phyloP scores from a whole-genome alignment of 1,139 yeast species.

The Kodamaea ohmeri region DNA sequence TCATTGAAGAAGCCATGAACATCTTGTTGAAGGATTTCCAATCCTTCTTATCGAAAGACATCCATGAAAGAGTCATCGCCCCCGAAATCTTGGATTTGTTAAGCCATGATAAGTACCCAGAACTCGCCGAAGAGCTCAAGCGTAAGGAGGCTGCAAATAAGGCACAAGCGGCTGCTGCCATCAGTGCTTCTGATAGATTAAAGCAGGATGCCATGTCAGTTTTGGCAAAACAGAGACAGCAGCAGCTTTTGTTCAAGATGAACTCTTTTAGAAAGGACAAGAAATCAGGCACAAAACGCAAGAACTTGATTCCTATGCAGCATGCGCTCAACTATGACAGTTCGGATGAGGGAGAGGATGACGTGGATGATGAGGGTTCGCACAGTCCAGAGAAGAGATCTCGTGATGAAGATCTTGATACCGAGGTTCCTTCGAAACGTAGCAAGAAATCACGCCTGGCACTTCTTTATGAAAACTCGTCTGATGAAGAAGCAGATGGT shows the following conservation, averaged over 20 bases:
- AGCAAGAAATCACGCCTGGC: slow-evolving; percentile 26
- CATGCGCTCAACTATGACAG: slow-evolving; percentile 63
- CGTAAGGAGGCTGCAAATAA: slow-evolving; percentile 35
- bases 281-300: slow-evolving; percentile 17
- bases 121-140: slow-evolving; percentile 44
- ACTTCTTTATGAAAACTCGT: slow-evolving; percentile 31
- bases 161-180: slow-evolving; percentile 17
- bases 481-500: slow-evolving; percentile 20
- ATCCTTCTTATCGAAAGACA: slow-evolving; percentile 63
- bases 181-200: slow-evolving; percentile 16
- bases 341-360: slow-evolving; percentile 35
- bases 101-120: slow-evolving; percentile 59
- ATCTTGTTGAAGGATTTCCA: slow-evolving; percentile 63
- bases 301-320: slow-evolving; percentile 58
- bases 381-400: slow-evolving; percentile 1
- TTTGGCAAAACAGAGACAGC: slow-evolving; percentile 26
- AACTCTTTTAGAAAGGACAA: slow-evolving; percentile 39
- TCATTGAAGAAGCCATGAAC: slow-evolving; percentile 57
- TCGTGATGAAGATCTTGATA: slow-evolving; percentile 34
- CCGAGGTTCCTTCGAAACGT: slow-evolving; percentile 45
- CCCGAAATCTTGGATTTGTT: slow-evolving; percentile 65
- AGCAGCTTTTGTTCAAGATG: slow-evolving; percentile 38
- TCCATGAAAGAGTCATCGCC: slow-evolving; percentile 71
- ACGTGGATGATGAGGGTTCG: slow-evolving; percentile 33
- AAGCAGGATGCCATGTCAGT: slow-evolving; percentile 28